Evolutionary conservation across 1,284 basidiomycete species (phyloP).

Genomic region (Cystobasidium sp.): DNA sequence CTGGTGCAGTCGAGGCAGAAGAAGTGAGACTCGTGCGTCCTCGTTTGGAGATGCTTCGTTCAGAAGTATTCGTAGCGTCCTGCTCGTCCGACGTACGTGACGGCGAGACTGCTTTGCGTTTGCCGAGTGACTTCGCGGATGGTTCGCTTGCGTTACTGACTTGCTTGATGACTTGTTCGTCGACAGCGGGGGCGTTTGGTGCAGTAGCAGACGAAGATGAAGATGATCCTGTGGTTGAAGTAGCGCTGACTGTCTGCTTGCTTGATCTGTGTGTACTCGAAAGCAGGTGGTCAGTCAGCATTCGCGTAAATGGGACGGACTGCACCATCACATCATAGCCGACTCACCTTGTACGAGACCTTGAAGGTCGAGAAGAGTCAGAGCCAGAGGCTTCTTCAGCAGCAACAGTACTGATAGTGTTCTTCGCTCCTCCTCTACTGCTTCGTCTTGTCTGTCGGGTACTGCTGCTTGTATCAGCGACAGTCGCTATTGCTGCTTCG

Average conservation of each 20-base stretch:
- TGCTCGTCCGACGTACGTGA: neutral
- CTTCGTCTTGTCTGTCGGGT: neutral
- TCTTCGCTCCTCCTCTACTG: slow-evolving; percentile 3
- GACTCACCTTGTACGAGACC: slow-evolving; percentile 8
- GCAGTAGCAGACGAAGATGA: neutral
- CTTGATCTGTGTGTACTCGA: neutral
- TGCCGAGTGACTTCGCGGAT: slow-evolving; percentile 48
- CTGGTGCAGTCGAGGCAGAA: neutral
- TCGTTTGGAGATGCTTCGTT: slow-evolving; percentile 31
- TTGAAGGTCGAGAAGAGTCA: neutral
- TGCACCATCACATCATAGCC: neutral
- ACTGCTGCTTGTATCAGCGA: slow-evolving; percentile 1
- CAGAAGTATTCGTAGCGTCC: neutral
- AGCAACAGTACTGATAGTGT: neutral
- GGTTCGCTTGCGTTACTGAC: neutral
- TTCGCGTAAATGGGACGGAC: neutral
- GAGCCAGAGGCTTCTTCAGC: neutral
- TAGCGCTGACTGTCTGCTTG: neutral
- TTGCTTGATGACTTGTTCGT: neutral
- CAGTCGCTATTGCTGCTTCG: slow-evolving; percentile 19
- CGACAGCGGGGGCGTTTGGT: neutral
- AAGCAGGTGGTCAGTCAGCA: neutral
- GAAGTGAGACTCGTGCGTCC: slow-evolving; percentile 37
- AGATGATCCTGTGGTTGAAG: neutral
- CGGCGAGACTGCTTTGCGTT: slow-evolving; percentile 51